Evolutionary conservation across 179 eudicot species (phyloP), one percentile per base, ranked within the genome.

Genomic region (Gypsophila paniculata): DNA sequence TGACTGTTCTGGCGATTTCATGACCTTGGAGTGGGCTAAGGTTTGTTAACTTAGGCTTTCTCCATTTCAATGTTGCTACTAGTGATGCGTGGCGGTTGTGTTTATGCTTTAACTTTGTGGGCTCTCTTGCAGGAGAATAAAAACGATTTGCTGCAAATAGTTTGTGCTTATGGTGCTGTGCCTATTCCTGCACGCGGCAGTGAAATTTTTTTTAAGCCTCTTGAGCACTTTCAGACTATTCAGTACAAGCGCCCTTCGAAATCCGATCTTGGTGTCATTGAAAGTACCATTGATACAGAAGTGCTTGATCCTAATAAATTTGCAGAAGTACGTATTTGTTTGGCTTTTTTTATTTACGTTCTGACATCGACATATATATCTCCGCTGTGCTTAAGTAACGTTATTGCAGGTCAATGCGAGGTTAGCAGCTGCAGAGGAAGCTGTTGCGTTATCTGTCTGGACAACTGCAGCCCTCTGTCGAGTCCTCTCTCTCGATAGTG

Each of bases 391-490:
- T 65, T 76, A 49, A 81, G 36, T 36, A 55, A 48, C 13, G 65
- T 38, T 61, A 62, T 80, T 72, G 65, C 78, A 94, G 96, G 90
- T 83, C 63, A 85, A 84, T 63, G 81, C 87, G 68, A 87, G 89
- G 77, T 77, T 95, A 80, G 96, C 97, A 34, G 85, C 85, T 82
- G 93, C 86, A 39, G 99, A 95, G 88, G 97, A 95, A 84, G 97
- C 95, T 77, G 79, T 82, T 79, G 87, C 96, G 59, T 84, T 92
- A 69, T 90, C 99, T 76, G 78, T 87, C 38, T 95, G 99, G 98
- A 88, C 97, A 44, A 90, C 87, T 25, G 88, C 93, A 74, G 89
- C 99, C 72, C 83, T 87, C 62, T 92, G 99, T 61, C 87, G 99
- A 65, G 93, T 83, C 71, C 90, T 95, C 53, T 92, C 98, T 76